A percentile compares a stretch with the other conserved stretches of the same genome.
Evolutionary conservation across 768 basidiomycete species (phyloP).

Genomic region (Rhizopogon sp.): DNA sequence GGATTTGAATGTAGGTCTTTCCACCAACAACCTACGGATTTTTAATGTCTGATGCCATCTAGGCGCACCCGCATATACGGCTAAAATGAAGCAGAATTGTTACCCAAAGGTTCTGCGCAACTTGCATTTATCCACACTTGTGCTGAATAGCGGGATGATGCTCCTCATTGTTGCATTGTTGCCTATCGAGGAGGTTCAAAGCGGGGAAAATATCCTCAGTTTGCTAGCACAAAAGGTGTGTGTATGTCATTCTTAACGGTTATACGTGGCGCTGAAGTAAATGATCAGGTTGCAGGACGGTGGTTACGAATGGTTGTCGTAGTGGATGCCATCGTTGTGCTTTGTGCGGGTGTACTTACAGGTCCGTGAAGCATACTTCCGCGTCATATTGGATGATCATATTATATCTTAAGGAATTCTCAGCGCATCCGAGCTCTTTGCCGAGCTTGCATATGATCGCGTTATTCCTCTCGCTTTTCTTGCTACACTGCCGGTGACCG

Average conservation of each 20-base stretch:
- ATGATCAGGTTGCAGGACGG: slow-evolving; percentile 44
- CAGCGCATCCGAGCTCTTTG: slow-evolving; percentile 53
- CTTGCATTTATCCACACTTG: slow-evolving; percentile 53
- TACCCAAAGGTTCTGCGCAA: slow-evolving; percentile 63
- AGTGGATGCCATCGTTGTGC: slow-evolving; percentile 64
- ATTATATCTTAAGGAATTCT: slow-evolving; percentile 40
- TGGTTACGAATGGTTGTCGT: slow-evolving; percentile 64
- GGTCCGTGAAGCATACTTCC: slow-evolving; percentile 30
- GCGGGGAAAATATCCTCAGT: slow-evolving; percentile 58
- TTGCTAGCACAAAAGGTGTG: slow-evolving; percentile 54
- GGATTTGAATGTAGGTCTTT: slow-evolving; percentile 54
- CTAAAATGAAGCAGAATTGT: slow-evolving; percentile 49
- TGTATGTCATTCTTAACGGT: background rate
- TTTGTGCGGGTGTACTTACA: slow-evolving; percentile 68
- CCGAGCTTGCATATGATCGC: slow-evolving; percentile 53
- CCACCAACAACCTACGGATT: background rate
- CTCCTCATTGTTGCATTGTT: slow-evolving; percentile 55
- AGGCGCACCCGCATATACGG: slow-evolving; percentile 63
- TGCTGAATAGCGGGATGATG: slow-evolving; percentile 54
- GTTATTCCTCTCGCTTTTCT: slow-evolving; percentile 54
- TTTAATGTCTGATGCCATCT: slow-evolving; percentile 7
- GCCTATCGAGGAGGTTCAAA: slow-evolving; percentile 43
- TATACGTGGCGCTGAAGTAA: background rate
- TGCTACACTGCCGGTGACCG: slow-evolving; percentile 41
- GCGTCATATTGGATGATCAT: background rate